A percentile compares a stretch with the other conserved stretches of the same genome.
Evolutionary conservation across 306 rosid genomes (phyloP).

Genomic region (Fragaria vesca): DNA sequence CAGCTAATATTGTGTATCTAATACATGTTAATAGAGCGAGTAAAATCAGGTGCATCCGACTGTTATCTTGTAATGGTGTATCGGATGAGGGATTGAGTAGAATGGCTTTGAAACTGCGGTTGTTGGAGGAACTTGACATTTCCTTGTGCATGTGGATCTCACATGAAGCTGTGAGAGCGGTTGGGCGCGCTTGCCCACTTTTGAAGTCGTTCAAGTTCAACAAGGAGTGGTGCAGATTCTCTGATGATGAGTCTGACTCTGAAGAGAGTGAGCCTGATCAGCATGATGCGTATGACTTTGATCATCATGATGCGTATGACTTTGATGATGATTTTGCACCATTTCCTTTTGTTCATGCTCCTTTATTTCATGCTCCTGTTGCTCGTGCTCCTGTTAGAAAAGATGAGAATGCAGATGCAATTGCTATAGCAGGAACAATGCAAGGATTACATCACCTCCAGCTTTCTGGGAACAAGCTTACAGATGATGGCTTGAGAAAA

Average conservation of each 20-base stretch:
- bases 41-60: neutral
- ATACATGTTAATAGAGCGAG: neutral
- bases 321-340: too few species aligned
- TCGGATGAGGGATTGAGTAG: neutral
- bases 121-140: neutral
- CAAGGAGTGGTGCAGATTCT: neutral
- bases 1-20: too few species aligned
- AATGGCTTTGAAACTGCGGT: neutral
- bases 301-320: too few species aligned
- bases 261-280: neutral
- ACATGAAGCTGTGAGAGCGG: neutral
- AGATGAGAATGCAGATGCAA: constrained; percentile 37
- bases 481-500: constrained; percentile 50
- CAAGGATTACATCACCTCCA: constrained; percentile 49
- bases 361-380: too few species aligned
- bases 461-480: constrained; percentile 51
- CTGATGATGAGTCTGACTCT: neutral
- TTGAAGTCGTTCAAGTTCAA: neutral
- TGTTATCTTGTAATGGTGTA: neutral
- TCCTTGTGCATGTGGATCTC: neutral
- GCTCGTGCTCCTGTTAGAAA: neutral
- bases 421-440: constrained; percentile 50
- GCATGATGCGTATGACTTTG: too few species aligned
- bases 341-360: too few species aligned
- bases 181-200: neutral